phyloP scores from a whole-genome alignment of 306 rosid genomes.

The Cajanus cajan region DNA sequence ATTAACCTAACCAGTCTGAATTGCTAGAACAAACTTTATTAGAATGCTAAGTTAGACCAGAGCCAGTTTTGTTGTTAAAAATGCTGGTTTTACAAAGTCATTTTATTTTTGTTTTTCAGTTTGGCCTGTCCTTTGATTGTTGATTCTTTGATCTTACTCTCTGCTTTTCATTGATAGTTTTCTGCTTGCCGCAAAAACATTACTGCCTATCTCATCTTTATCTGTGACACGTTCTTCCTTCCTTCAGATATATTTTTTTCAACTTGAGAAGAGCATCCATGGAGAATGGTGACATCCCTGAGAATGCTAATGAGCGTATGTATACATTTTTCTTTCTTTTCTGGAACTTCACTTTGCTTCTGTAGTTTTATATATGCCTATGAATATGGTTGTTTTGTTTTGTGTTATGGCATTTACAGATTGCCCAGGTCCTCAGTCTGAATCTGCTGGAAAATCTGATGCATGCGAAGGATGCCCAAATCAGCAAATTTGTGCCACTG shows the following conservation, averaged over 20 bases:
- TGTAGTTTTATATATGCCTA: background rate
- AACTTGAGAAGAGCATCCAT: constrained; percentile 32
- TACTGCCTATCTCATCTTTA: background rate
- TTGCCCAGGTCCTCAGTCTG: constrained; percentile 89
- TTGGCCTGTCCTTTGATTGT: background rate
- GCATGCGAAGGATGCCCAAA: constrained; percentile 88
- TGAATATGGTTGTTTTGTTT: background rate
- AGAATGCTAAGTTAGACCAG: background rate
- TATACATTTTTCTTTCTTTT: background rate
- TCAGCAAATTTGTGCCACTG: constrained; percentile 85
- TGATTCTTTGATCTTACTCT: background rate
- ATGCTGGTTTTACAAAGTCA: background rate
- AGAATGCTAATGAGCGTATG: constrained; percentile 88
- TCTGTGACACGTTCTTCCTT: background rate
- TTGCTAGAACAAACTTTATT: background rate
- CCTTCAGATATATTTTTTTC: background rate
- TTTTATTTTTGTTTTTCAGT: background rate
- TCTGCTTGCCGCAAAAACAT: background rate
- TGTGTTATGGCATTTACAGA: constrained; percentile 43
- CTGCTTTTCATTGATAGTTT: constrained; percentile 7
- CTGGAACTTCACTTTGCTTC: background rate
- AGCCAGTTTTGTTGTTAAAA: background rate
- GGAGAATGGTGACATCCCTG: constrained; percentile 78
- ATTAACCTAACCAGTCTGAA: background rate
- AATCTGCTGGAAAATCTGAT: constrained; percentile 83